Percentiles rank a stretch among this genome's conserved stretches.
Evolutionary conservation across 2,329 filamentous ascomycete species (phyloP).

Genomic region (Myriangium duriaei): DNA sequence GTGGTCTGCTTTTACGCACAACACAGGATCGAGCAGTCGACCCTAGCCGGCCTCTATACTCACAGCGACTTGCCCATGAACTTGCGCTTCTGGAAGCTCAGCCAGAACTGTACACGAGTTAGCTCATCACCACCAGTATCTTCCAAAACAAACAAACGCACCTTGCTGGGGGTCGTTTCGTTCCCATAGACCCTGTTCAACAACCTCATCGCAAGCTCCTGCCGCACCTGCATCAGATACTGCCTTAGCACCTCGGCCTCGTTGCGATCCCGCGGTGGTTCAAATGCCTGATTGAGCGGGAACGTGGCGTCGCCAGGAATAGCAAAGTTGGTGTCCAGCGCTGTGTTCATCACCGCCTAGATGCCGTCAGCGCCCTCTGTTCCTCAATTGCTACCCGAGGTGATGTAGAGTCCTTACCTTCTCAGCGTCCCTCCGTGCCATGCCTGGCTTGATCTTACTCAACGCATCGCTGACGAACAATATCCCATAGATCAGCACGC

Average conservation of each 20-base stretch:
- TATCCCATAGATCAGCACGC: slow-evolving; percentile 92
- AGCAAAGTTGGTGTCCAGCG: slow-evolving; percentile 86
- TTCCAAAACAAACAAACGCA: slow-evolving; percentile 18
- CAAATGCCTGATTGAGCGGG: slow-evolving; percentile 93
- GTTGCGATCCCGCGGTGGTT: slow-evolving; percentile 72
- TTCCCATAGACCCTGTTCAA: slow-evolving; percentile 80
- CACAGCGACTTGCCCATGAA: slow-evolving; percentile 80
- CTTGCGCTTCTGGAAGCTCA: slow-evolving; percentile 98
- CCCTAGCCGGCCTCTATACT: too few species aligned
- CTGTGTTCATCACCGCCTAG: slow-evolving; percentile 73
- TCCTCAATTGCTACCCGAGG: background rate
- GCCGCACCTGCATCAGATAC: slow-evolving; percentile 84
- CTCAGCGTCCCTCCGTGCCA: slow-evolving; percentile 52
- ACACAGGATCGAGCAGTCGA: too few species aligned
- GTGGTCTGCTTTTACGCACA: too few species aligned
- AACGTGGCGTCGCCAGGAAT: slow-evolving; percentile 89
- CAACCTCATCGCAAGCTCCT: slow-evolving; percentile 75
- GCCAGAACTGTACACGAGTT: slow-evolving; percentile 74
- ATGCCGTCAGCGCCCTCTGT: background rate
- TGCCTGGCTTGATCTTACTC: slow-evolving; percentile 67
- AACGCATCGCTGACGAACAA: slow-evolving; percentile 87
- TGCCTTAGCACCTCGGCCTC: slow-evolving; percentile 79
- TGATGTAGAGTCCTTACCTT: slow-evolving; percentile 34
- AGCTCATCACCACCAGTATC: slow-evolving; percentile 12
- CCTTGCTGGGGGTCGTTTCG: slow-evolving; percentile 51